These are phyloP conservation scores for Tolypocladium amazonense DNA, from an alignment of 2,329 filamentous ascomycete genomes.

Conservation along the genomic window DNA sequence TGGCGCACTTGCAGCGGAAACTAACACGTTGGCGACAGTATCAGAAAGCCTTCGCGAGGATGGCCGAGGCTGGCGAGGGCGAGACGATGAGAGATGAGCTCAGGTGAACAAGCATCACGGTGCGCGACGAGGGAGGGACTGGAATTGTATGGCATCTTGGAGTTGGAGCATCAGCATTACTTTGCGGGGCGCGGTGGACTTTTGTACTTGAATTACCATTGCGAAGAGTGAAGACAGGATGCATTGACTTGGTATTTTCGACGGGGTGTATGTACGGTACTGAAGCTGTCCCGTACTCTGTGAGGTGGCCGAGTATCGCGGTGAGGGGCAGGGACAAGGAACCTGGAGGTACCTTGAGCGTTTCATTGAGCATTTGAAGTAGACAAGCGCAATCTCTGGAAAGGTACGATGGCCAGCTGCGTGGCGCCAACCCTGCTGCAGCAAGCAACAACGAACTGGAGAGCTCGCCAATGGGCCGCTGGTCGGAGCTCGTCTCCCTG, in stretches of 20 bases:
- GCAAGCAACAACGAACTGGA: background rate
- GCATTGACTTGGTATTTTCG: no score
- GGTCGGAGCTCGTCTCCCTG: background rate
- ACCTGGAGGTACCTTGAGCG: background rate
- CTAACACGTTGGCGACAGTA: conserved; percentile 14
- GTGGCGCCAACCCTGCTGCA: background rate
- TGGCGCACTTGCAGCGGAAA: background rate
- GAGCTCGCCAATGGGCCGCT: background rate
- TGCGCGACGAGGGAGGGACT: background rate
- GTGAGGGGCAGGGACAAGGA: background rate
- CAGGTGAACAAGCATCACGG: conserved; percentile 6
- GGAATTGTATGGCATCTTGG: background rate
- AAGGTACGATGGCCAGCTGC: background rate
- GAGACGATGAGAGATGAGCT: conserved; percentile 17
- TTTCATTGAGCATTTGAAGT: background rate
- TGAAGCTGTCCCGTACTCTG: background rate
- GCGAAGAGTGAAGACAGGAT: background rate
- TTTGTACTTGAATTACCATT: background rate
- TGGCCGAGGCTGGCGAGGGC: conserved; percentile 9
- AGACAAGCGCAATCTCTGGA: background rate
- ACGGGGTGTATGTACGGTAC: background rate
- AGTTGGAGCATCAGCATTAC: background rate
- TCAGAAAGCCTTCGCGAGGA: conserved; percentile 19
- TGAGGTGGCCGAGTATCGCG: background rate
- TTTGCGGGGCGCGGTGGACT: background rate